Evolutionary conservation across 306 rosid genomes (phyloP).

Genomic region (Medicago truncatula): MtrunA17r5.0-ANR NC_053044.1:45368501-45369000

Average conservation of each 20-base stretch:
- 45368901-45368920: neutral
- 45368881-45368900: neutral
- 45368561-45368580: constrained; percentile 64
- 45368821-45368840: neutral
- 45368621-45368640: constrained; percentile 13
- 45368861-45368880: neutral
- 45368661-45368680: constrained; percentile 18
- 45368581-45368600: constrained; percentile 73
- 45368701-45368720: neutral
- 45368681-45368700: constrained; percentile 3
- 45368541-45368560: constrained; percentile 81
- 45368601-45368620: constrained; percentile 87
- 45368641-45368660: neutral
- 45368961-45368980: no score
- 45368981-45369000: neutral
- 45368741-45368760: constrained; percentile 1
- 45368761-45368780: constrained; percentile 13
- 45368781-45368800: constrained; percentile 1
- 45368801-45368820: neutral
- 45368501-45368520: constrained; percentile 27
- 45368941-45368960: no score
- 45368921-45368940: neutral
- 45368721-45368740: constrained; percentile 5
- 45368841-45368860: neutral
- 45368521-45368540: constrained; percentile 31